These are phyloP conservation scores for Globisporangium viniferum DNA, from an alignment of 352 stramenopile genomes.

Conservation along the genomic window DNA sequence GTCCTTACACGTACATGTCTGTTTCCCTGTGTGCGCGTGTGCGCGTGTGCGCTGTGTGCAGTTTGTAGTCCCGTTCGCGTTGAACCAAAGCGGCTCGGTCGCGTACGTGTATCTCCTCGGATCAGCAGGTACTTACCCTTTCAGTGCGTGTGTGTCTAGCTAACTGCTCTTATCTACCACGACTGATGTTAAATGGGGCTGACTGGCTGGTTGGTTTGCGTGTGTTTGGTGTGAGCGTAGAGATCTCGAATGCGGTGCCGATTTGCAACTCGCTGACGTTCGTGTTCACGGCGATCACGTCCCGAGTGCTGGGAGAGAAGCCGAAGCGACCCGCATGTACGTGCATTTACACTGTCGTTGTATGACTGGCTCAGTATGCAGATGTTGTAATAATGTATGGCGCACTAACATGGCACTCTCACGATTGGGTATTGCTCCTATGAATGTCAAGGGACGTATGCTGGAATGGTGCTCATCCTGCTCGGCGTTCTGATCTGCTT, in stretches of 20 bases:
- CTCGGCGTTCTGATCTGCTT: conserved; percentile 66
- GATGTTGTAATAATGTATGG: background rate
- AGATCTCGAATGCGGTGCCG: conserved; percentile 82
- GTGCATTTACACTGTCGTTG: conserved; percentile 14
- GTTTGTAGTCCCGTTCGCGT: conserved; percentile 77
- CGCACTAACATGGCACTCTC: background rate
- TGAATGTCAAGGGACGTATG: conserved; percentile 43
- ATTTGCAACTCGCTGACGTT: conserved; percentile 90
- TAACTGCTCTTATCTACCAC: background rate
- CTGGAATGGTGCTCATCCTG: conserved; percentile 58
- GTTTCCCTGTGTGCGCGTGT: background rate
- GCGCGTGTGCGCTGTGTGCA: conserved; percentile 15
- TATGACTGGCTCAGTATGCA: background rate
- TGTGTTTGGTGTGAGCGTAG: conserved; percentile 19
- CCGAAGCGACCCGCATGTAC: conserved; percentile 66
- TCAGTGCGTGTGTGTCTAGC: background rate
- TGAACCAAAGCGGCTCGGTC: conserved; percentile 84
- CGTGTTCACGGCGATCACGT: conserved; percentile 84
- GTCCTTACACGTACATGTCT: background rate
- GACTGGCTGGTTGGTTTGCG: background rate
- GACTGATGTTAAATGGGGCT: background rate
- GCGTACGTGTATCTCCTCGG: conserved; percentile 79
- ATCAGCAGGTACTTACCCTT: conserved; percentile 41
- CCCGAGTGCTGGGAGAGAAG: conserved; percentile 67
- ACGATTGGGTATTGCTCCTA: background rate